A percentile compares a stretch with the other conserved stretches of the same genome.
phyloP scores from a whole-genome alignment of 1,139 yeast genomes.

The Zygosaccharomyces pseudobailii region DNA sequence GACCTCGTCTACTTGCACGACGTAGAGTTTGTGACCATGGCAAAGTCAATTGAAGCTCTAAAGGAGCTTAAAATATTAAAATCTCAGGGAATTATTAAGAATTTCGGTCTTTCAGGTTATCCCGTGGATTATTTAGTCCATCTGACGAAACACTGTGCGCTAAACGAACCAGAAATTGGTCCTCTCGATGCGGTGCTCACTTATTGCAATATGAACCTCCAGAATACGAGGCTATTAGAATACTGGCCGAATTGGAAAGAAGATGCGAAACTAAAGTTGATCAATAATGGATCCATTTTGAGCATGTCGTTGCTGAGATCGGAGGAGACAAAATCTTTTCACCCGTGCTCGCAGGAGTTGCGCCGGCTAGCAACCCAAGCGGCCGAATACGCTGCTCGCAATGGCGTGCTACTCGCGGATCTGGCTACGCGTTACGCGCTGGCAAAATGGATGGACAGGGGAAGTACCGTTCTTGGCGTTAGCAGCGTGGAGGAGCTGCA shows the following conservation, averaged over 20 bases:
- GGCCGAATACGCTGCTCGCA: constrained; percentile 42
- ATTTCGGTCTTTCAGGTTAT: constrained; percentile 83
- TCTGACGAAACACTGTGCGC: constrained; percentile 41
- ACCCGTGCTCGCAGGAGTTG: constrained; percentile 69
- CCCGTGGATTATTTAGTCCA: constrained; percentile 65
- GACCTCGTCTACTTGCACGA: constrained; percentile 87
- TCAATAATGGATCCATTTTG: constrained; percentile 79
- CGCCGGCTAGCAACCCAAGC: constrained; percentile 50
- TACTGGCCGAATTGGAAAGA: constrained; percentile 46
- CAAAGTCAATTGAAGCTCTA: constrained; percentile 57
- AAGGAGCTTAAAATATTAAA: constrained; percentile 55
- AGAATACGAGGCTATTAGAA: constrained; percentile 56
- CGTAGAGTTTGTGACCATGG: constrained; percentile 68
- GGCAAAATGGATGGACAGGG: constrained; percentile 47
- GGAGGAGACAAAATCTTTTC: constrained; percentile 65
- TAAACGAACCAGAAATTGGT: constrained; percentile 34
- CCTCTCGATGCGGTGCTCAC: constrained; percentile 72
- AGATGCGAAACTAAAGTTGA: constrained; percentile 51
- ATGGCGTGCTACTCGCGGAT: constrained; percentile 65
- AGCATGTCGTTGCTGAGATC: constrained; percentile 82
- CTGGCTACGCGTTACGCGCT: constrained; percentile 75
- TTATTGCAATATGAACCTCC: constrained; percentile 79
- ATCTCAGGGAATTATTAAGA: constrained; percentile 54
- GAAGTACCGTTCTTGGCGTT: constrained; percentile 72
- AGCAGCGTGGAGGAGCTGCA: constrained; percentile 58